A percentile compares a stretch with the other conserved stretches of the same genome.
Conservation (phyloP, 208 protist genomes). For the Wallacemonas rigidus region DNA sequence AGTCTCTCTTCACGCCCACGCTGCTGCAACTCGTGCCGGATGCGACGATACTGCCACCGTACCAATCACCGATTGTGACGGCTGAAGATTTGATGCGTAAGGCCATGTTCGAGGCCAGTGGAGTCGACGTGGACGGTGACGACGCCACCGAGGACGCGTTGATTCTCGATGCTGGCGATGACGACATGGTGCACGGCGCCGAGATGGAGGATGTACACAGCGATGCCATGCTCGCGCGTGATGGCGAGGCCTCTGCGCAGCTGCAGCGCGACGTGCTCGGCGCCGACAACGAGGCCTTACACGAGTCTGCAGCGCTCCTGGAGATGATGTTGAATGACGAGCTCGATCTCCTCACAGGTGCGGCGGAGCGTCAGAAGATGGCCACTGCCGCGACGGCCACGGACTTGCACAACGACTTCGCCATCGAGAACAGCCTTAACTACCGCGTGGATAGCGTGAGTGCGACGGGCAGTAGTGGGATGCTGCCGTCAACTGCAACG, state of each 20-base stretch:
- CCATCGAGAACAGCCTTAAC: constrained; percentile 62
- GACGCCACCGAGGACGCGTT: constrained; percentile 37
- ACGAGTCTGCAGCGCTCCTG: constrained; percentile 76
- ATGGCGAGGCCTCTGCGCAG: constrained; percentile 16
- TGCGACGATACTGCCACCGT: constrained; percentile 73
- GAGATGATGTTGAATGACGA: constrained; percentile 76
- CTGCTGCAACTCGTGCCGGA: constrained; percentile 84
- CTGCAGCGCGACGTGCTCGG: constrained; percentile 25
- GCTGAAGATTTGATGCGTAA: constrained; percentile 70
- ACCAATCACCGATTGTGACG: constrained; percentile 61
- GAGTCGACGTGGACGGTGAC: constrained; percentile 22
- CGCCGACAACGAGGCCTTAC: constrained; percentile 55
- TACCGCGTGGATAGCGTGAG: constrained; percentile 35
- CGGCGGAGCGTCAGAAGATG: constrained; percentile 19
- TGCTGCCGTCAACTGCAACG: no score
- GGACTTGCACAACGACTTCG: constrained; percentile 48
- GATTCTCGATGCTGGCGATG: constrained; percentile 40
- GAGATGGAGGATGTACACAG: constrained; percentile 60
- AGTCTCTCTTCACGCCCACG: constrained; percentile 78
- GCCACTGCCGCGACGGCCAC: constrained; percentile 28
- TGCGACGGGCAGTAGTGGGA: neutral
- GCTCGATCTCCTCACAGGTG: constrained; percentile 31
- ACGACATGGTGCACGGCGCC: constrained; percentile 32
- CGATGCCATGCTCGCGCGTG: constrained; percentile 41
- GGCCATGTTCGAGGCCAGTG: constrained; percentile 42